Conservation (phyloP, 106 monocot species). For the Dioscorea dumetorum region DNA sequence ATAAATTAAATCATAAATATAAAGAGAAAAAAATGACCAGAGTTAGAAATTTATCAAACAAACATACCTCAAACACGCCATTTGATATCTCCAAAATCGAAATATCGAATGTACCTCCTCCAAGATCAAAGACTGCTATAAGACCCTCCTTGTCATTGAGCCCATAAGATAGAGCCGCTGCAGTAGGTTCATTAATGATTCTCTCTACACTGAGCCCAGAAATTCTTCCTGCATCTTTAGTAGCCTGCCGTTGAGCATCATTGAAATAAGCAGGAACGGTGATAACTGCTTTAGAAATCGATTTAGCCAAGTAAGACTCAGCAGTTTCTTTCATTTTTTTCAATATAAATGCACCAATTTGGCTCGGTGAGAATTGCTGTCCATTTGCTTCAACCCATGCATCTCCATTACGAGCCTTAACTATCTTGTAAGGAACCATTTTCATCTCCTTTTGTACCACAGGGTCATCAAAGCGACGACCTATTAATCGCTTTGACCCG, state of each 20-base stretch:
- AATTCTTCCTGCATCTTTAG: conserved; percentile 80
- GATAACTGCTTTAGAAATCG: conserved; percentile 64
- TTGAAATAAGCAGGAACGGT: conserved; percentile 91
- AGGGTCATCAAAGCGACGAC: conserved; percentile 75
- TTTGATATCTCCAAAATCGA: conserved; percentile 80
- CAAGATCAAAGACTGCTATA: conserved; percentile 67
- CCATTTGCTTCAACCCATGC: conserved; percentile 66
- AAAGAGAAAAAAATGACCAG: not conserved
- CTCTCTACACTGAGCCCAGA: conserved; percentile 65
- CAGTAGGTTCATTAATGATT: conserved; percentile 71
- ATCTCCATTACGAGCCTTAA: conserved; percentile 61
- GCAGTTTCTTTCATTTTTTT: conserved; percentile 91
- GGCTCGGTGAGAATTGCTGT: conserved; percentile 58
- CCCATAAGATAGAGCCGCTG: conserved; percentile 67
- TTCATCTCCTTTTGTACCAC: conserved; percentile 92
- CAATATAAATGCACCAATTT: conserved; percentile 62
- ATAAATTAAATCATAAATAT: not conserved
- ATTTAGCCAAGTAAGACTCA: conserved; percentile 53
- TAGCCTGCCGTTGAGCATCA: conserved; percentile 75
- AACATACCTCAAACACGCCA: conserved; percentile 83
- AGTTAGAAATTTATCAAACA: not conserved
- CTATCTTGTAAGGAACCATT: conserved; percentile 85
- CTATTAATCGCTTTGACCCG: conserved; percentile 80
- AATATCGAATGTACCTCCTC: conserved; percentile 69
- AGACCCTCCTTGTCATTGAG: conserved; percentile 71